Conservation (phyloP, 441 rosid genomes). For the Syzygium syzygioides region DNA sequence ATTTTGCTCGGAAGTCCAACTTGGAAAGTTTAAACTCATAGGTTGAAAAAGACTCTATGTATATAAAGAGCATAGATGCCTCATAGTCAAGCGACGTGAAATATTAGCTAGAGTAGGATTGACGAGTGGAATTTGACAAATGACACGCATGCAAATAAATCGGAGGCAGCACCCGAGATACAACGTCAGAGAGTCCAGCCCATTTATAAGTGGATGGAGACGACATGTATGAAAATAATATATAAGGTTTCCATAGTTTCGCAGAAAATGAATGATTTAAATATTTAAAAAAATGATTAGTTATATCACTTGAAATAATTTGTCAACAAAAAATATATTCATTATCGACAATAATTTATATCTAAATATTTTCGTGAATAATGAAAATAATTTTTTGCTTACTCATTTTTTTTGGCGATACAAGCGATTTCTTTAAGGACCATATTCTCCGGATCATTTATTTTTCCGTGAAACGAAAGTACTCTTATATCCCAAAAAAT, state of each 20-base stretch:
- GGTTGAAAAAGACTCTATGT: fast-evolving
- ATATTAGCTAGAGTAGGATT: background rate
- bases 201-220: background rate
- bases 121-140: background rate
- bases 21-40: background rate
- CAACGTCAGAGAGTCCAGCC: background rate
- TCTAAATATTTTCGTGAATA: no score
- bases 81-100: fast-evolving
- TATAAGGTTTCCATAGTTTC: fast-evolving
- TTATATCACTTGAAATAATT: background rate
- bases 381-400: background rate
- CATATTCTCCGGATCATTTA: no score
- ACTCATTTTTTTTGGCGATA: no score
- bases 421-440: no score
- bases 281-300: no score
- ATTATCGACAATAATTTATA: background rate
- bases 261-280: background rate
- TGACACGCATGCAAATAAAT: background rate
- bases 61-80: background rate
- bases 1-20: background rate
- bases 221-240: background rate
- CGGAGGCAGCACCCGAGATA: background rate
- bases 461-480: fast-evolving
- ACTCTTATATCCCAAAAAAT: background rate
- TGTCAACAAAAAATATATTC: no score